Percentiles rank a stretch among this genome's conserved stretches.
Evolutionary conservation across 768 basidiomycete species (phyloP).

Genomic region (Coprinopsis cinerea): DNA sequence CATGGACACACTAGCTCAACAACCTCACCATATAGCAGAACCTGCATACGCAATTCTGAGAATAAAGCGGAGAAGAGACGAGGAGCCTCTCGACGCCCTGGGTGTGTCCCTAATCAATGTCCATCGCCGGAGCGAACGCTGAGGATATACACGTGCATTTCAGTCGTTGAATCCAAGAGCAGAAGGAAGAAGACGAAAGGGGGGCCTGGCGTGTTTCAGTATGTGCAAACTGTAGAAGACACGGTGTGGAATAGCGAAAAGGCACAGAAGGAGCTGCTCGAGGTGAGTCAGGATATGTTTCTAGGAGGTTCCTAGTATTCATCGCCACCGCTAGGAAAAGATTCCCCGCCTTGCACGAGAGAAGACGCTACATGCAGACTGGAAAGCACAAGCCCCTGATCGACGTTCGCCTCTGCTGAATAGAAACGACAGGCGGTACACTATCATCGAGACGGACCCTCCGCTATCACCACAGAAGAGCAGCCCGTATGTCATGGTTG

Average conservation of each 20-base stretch:
- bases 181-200: constrained; percentile 59
- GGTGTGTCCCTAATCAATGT: too few species aligned
- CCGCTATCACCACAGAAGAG: constrained; percentile 20
- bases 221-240: constrained; percentile 72
- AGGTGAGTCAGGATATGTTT: constrained; percentile 51
- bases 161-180: constrained; percentile 59
- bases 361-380: constrained; percentile 19
- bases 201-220: constrained; percentile 64
- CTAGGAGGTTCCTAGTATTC: too few species aligned
- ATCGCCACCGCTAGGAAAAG: constrained; percentile 37
- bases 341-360: constrained; percentile 49
- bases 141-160: too few species aligned
- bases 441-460: constrained; percentile 35
- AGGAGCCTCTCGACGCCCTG: constrained; percentile 78
- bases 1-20: constrained; percentile 27
- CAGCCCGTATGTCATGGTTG: constrained; percentile 30
- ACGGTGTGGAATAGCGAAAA: constrained; percentile 60
- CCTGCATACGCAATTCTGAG: constrained; percentile 62
- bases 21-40: constrained; percentile 25
- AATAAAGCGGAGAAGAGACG: constrained; percentile 78
- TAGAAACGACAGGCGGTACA: constrained; percentile 38
- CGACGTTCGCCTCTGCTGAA: constrained; percentile 11
- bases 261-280: constrained; percentile 50
- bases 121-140: too few species aligned
- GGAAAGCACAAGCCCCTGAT: constrained; percentile 12